Evolutionary conservation across 805 yeast genomes (phyloP).

Genomic region (Metschnikowia koreensis): DNA sequence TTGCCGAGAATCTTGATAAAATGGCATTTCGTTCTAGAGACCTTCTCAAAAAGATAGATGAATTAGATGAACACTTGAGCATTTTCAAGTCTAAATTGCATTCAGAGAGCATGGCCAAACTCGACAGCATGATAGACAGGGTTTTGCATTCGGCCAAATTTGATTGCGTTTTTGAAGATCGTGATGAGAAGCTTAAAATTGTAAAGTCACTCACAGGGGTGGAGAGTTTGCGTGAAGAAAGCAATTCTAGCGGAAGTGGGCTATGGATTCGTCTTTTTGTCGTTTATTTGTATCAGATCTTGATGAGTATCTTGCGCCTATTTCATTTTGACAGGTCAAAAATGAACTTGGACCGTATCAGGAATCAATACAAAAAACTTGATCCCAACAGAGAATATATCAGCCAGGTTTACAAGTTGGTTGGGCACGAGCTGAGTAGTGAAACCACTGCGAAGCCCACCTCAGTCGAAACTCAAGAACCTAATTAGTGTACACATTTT

Average conservation of each 20-base stretch:
- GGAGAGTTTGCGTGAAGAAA: constrained; percentile 9
- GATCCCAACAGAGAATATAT: constrained; percentile 42
- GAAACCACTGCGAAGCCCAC: background rate
- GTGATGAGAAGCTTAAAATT: constrained; percentile 27
- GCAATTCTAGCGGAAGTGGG: background rate
- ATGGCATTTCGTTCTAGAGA: constrained; percentile 41
- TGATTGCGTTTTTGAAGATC: constrained; percentile 28
- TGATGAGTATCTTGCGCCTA: constrained; percentile 31
- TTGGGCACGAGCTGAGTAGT: constrained; percentile 24
- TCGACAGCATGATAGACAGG: constrained; percentile 24
- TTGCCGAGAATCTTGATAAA: constrained; percentile 37
- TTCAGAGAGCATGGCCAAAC: constrained; percentile 26
- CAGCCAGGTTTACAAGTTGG: constrained; percentile 33
- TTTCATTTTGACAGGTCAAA: constrained; percentile 40
- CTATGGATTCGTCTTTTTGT: constrained; percentile 22
- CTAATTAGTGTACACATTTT: background rate
- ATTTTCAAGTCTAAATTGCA: constrained; percentile 28
- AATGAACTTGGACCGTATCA: constrained; percentile 43
- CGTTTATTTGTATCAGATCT: constrained; percentile 34
- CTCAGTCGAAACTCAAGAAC: constrained; percentile 9
- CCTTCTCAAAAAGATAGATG: constrained; percentile 39
- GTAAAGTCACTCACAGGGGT: constrained; percentile 29
- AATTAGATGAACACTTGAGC: constrained; percentile 35
- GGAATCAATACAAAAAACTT: constrained; percentile 36
- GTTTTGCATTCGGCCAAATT: constrained; percentile 33